Conservation (phyloP, 1,284 basidiomycete genomes). For the Ustilago lituana region DNA sequence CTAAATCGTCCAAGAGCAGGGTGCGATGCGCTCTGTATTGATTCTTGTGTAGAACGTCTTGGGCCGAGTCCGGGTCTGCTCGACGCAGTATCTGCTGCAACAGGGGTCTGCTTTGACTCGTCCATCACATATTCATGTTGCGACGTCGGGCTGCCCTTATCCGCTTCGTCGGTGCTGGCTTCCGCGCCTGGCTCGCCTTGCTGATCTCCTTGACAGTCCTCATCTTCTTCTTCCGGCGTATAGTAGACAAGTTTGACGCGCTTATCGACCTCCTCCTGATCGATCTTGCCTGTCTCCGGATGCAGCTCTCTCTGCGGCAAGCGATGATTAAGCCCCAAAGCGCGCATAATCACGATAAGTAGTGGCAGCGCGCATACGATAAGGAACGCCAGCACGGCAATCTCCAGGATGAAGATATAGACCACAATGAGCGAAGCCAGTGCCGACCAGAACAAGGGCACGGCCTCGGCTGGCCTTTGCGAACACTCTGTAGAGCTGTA, state of each 20-base stretch:
- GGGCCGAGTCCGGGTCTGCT: constrained; percentile 18
- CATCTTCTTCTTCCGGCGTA: constrained; percentile 43
- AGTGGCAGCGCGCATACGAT: constrained; percentile 57
- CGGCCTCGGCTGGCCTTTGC: constrained; percentile 44
- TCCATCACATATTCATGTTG: not conserved
- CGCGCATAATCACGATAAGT: constrained; percentile 49
- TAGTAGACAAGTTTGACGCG: constrained; percentile 54
- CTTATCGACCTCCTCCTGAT: constrained; percentile 50
- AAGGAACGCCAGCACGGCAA: constrained; percentile 48
- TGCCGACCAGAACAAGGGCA: constrained; percentile 52
- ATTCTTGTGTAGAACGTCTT: constrained; percentile 17
- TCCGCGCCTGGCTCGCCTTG: not conserved
- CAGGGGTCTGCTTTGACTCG: not conserved
- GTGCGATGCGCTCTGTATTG: constrained; percentile 5
- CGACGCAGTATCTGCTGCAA: not conserved
- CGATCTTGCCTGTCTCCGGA: constrained; percentile 55
- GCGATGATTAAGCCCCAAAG: constrained; percentile 43
- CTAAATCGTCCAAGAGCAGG: constrained; percentile 9
- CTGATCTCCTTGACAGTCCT: not conserved
- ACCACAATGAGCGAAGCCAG: constrained; percentile 48
- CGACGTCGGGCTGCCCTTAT: not conserved
- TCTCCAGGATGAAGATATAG: constrained; percentile 56
- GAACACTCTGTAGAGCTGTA: constrained; percentile 56
- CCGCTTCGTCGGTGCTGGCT: not conserved
- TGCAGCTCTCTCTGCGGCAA: constrained; percentile 40